Evolutionary conservation across 257 asterid genomes (phyloP).

Genomic region (Solanum pinnatisectum): DNA sequence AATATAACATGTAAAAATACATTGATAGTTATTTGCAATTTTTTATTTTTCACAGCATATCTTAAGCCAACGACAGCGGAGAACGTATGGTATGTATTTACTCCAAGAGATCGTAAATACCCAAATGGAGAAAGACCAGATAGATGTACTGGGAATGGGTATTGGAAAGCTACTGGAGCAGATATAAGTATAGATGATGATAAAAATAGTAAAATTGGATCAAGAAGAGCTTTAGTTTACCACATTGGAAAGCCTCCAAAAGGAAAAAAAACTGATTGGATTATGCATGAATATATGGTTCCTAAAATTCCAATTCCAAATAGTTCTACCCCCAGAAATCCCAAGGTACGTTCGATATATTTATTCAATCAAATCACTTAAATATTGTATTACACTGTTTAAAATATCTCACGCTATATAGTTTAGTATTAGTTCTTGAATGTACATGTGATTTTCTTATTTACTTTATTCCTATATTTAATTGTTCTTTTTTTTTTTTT

Average conservation of each 20-base stretch:
- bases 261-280: conserved; percentile 9
- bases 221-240: conserved; percentile 10
- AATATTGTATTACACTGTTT: not conserved
- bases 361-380: not conserved
- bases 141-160: conserved; percentile 14
- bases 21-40: not conserved
- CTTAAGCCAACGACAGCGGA: not conserved
- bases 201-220: not conserved
- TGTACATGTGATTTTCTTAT: not conserved
- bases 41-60: not conserved
- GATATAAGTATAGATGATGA: not conserved
- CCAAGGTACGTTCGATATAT: not conserved
- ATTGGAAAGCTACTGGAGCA: conserved; percentile 28
- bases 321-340: not conserved
- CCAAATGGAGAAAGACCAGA: conserved; percentile 4
- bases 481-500: not conserved
- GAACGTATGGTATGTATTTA: conserved; percentile 18
- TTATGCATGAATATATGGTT: conserved; percentile 13
- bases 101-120: conserved; percentile 22
- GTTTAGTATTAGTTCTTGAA: not conserved
- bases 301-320: not conserved
- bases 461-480: not conserved
- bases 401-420: no score
- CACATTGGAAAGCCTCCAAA: conserved; percentile 1
- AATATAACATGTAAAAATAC: not conserved